Conservation (phyloP, 2,329 filamentous ascomycete species). For the Alternaria postmessia region DNA sequence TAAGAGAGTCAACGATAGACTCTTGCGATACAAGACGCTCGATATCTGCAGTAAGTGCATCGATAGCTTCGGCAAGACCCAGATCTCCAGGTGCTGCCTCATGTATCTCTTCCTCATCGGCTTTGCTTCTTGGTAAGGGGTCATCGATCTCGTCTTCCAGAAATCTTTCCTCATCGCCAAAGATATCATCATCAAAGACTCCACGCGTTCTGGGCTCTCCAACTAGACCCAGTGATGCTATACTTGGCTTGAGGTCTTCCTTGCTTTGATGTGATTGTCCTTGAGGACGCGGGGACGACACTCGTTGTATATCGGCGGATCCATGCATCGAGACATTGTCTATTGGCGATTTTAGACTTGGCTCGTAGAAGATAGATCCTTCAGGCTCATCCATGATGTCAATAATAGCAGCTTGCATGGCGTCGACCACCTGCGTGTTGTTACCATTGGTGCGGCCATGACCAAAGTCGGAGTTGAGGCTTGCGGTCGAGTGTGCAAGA, state of each 20-base stretch:
- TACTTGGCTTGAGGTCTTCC: constrained; percentile 74
- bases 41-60: constrained; percentile 86
- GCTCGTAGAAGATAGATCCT: constrained; percentile 71
- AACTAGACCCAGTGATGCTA: constrained; percentile 89
- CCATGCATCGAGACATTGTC: constrained; percentile 69
- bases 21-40: constrained; percentile 88
- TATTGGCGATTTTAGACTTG: constrained; percentile 61
- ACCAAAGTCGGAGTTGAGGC: constrained; percentile 72
- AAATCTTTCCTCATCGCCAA: constrained; percentile 87
- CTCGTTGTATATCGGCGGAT: constrained; percentile 66
- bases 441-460: constrained; percentile 59
- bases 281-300: constrained; percentile 50
- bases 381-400: constrained; percentile 86
- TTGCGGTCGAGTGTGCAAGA: constrained; percentile 79
- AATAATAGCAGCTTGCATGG: constrained; percentile 89
- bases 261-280: constrained; percentile 48
- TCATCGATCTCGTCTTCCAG: constrained; percentile 87
- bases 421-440: constrained; percentile 84
- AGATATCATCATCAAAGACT: constrained; percentile 93
- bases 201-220: constrained; percentile 86
- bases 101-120: constrained; percentile 83
- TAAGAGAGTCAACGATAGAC: constrained; percentile 88
- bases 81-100: constrained; percentile 95
- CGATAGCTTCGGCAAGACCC: constrained; percentile 91
- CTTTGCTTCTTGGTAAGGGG: constrained; percentile 65